Base-by-base conservation (phyloP, 225 moss, liverwort and hornwort genomes). In the Neckera pumila region DNA sequence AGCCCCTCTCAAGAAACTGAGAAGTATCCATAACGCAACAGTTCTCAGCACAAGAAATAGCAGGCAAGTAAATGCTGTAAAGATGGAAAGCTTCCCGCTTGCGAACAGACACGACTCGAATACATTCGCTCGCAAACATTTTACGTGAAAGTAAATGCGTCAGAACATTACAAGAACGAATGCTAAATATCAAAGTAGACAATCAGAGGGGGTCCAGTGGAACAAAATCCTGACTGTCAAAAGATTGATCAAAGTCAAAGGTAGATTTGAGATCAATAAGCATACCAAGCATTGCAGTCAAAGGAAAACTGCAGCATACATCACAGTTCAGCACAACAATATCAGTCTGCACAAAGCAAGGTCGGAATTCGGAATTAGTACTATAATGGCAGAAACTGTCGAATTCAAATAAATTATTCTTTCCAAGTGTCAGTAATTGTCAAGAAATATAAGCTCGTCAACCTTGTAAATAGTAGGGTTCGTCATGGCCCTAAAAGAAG, bases 251-350 rank as follows among this genome's bases (percentile, higher is more conserved):
- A 75, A 71, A 58, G 87, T 60, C 51, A 27, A 67, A 56, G 54
- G 56, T 74, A 76, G 40, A 87, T 34, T 65, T 76, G 56, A 76
- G 80, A 64, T n/a, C 85, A 84, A 40, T 73, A 85, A 90, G 75
- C 84, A 58, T 96, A 98, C 97, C 94, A 59, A 99, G 94, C 98
- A 99, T 97, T 79, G 95, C 94, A 89, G 94, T 92, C 82, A 99
- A 91, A 49, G 98, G 98, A 89, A 99, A 99, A 88, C 93, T 97
- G 95, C 98, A 99, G 94, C 98, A 99, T 84, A 99, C 98, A 92
- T 99, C 98, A 81, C 98, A 99, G 90, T 99, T 97, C 87, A 99
- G 90, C 80, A 99, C 98, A 88, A 99, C 93, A 79, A 99, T 97
- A 90, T 99, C 94, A 77, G 95, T 96, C 98, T 95, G 97, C 89